Base-by-base conservation (phyloP, 73 alveolate species). In the Durusdinium trenchii region DNA sequence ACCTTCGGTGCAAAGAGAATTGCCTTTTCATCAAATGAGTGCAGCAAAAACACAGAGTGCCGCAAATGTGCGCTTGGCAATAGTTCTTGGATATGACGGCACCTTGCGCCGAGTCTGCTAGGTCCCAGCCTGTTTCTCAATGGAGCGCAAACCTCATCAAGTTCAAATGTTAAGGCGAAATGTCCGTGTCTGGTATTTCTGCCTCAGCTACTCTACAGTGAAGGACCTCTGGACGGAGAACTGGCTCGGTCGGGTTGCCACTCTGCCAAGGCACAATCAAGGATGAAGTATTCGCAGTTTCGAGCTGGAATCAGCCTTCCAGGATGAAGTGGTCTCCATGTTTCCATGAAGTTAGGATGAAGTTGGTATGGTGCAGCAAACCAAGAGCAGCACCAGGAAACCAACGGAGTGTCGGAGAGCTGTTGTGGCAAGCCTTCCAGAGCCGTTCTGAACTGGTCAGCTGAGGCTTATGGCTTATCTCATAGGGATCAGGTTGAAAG, bases 301-400 rank as follows among this genome's bases (percentile, higher is more conserved):
- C 96, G 69, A 36, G 96, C 96, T 43, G 96, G 96, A 6, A 89
- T 62, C 61, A 89, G 38, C 96, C 96, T 89, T n/a, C n/a, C n/a
- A n/a, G n/a, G n/a, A n/a, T n/a, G n/a, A n/a, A n/a, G n/a, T n/a
- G n/a, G n/a, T n/a, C n/a, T n/a, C n/a, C n/a, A n/a, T n/a, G n/a
- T n/a, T n/a, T n/a, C n/a, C n/a, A n/a, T n/a, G n/a, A n/a, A n/a
- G n/a, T n/a, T n/a, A n/a, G n/a, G n/a, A n/a, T n/a, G n/a, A n/a
- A n/a, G n/a, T n/a, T n/a, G n/a, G n/a, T n/a, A n/a, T n/a, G n/a
- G n/a, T n/a, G n/a, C n/a, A n/a, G n/a, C n/a, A n/a, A n/a, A n/a
- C n/a, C n/a, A n/a, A n/a, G n/a, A n/a, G n/a, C n/a, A n/a, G 73
- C 16, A 52, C 94, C 94, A 84, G 75, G 94, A 84, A 35, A 84